These are phyloP conservation scores for Hirschfeldia incana DNA, from an alignment of 345 rosid species.

Conservation along the genomic window DNA sequence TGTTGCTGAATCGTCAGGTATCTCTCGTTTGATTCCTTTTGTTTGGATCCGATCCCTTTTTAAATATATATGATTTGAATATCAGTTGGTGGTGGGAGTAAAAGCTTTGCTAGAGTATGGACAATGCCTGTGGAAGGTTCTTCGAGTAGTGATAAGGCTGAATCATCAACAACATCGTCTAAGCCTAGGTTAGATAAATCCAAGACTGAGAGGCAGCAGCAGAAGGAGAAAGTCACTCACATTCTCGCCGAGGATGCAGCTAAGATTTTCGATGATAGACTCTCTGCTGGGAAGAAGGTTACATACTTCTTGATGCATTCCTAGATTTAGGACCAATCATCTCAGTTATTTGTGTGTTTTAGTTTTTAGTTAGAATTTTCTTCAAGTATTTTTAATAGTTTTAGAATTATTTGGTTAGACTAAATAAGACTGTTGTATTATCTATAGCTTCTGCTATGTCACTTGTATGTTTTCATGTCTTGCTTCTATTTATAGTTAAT, in stretches of 20 bases:
- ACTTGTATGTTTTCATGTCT: too few relatives aligned
- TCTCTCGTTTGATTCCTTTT: slow-evolving; percentile 8
- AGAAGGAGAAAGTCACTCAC: slow-evolving; percentile 48
- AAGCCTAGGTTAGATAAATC: slow-evolving; percentile 65
- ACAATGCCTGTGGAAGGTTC: slow-evolving; percentile 40
- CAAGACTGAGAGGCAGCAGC: slow-evolving; percentile 62
- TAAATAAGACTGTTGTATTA: too few relatives aligned
- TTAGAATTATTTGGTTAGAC: too few relatives aligned
- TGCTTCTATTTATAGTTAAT: slow-evolving; percentile 26
- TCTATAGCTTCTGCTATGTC: too few relatives aligned
- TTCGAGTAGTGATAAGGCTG: slow-evolving; percentile 38
- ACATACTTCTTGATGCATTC: too few relatives aligned
- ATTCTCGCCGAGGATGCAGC: slow-evolving; percentile 80
- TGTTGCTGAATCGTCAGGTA: slow-evolving; percentile 47
- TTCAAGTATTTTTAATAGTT: too few relatives aligned
- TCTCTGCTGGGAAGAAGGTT: slow-evolving; percentile 78
- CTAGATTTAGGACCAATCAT: too few relatives aligned
- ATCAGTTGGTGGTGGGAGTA: slow-evolving; percentile 9
- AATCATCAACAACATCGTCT: slow-evolving; percentile 54
- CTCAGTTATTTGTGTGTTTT: too few relatives aligned
- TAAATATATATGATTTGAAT: neutral
- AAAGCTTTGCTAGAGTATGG: slow-evolving; percentile 44
- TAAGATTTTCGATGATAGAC: slow-evolving; percentile 68
- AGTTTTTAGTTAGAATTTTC: too few relatives aligned
- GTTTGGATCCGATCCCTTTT: neutral